phyloP scores from a whole-genome alignment of 148 eudicot species.

The Polygonum aviculare region DNA sequence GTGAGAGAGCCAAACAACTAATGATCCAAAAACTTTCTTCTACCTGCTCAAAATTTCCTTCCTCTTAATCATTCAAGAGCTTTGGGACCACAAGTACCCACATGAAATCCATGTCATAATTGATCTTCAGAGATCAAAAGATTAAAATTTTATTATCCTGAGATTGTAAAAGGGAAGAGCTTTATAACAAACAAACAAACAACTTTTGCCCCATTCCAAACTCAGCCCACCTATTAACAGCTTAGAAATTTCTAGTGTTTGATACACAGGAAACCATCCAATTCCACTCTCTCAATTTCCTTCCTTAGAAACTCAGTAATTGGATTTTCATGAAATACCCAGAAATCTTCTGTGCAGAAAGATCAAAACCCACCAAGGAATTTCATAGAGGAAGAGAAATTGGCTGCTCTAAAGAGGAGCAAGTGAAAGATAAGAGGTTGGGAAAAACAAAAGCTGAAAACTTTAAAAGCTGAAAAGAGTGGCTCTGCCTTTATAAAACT shows the following conservation, averaged over 20 bases:
- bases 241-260: not conserved
- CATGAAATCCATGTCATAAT: slow-evolving; percentile 5
- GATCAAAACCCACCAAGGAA: slow-evolving; percentile 1
- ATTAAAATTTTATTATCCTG: not conserved
- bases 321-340: slow-evolving; percentile 4
- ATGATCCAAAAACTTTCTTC: not conserved
- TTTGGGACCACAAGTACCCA: slow-evolving; percentile 4
- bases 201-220: slow-evolving; percentile 3
- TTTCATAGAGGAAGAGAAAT: not conserved
- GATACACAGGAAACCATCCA: not conserved
- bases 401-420: not conserved
- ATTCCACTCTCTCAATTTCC: not conserved
- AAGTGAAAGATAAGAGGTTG: not conserved
- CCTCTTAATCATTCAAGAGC: not conserved
- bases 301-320: not conserved
- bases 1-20: not conserved
- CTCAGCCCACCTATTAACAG: not conserved
- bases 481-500: slow-evolving; percentile 5
- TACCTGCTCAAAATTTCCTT: not conserved
- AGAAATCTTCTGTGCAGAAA: not conserved
- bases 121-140: slow-evolving; percentile 3
- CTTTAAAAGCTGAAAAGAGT: not conserved
- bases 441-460: not conserved
- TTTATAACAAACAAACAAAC: not conserved
- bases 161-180: not conserved